Evolutionary conservation across 2,329 filamentous ascomycete genomes (phyloP), one percentile per base, ranked within the genome.

Genomic region (Epichloe brachyelytri): DNA sequence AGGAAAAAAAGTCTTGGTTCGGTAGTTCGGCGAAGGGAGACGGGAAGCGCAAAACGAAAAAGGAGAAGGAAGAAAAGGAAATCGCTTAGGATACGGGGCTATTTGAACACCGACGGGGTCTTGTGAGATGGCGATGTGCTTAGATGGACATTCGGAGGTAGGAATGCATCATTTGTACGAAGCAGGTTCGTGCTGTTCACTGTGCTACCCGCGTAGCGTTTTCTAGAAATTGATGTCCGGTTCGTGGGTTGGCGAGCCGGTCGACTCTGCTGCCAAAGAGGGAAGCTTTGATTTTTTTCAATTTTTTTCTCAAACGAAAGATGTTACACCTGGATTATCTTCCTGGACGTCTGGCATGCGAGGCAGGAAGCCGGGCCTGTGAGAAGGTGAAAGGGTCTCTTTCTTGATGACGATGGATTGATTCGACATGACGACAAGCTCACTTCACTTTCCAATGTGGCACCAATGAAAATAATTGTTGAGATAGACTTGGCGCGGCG

Each of bases 61-160:
- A 3, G 40, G 19, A 22, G 14, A 15, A 30, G 4, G 3, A 19
- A 4, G 33, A 22, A 26, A 33, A n/a, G 11, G 10, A 17, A 48
- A 34, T 48, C 48, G 51, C 51, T 48, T 43, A 49, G 44, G 48
- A 48, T 20, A 15, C 12, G 43, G 33, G 22, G 30, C 30, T 44
- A 34, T 41, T 50, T 53, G 50, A 53, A 51, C 45, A 41, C 48
- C 48, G 48, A 45, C 39, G 40, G 48, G 15, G 26, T 4, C 37
- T 46, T 39, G 41, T 51, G 34, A 46, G 20, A 48, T 45, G 51
- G 33, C 10, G 10, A 33, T 33, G 17, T 30, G 5, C 22, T 20
- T 20, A 34, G 33, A 47, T 30, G 43, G 46, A 33, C 11, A 43
- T 43, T 47, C 17, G 44, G 30, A 47, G 30, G 15, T 26, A 30